Evolutionary conservation across 768 basidiomycete species (phyloP).

Genomic region (Coprinellus micaceus): DNA sequence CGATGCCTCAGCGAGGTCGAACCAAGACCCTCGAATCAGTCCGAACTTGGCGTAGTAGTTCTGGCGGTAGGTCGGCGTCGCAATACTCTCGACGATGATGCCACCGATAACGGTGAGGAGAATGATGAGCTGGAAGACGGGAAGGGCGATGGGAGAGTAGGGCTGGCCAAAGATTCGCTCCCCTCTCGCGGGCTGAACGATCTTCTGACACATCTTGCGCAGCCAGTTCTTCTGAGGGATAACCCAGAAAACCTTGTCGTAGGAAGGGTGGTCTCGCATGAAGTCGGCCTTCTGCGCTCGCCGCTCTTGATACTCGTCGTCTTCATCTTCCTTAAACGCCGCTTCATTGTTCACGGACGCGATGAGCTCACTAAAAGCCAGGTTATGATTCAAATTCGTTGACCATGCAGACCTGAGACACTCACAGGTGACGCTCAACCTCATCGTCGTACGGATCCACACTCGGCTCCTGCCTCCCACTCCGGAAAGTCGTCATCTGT

Average conservation of each 20-base stretch:
- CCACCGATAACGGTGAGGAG: slow-evolving; percentile 76
- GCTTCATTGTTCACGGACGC: slow-evolving; percentile 59
- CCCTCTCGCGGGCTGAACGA: slow-evolving; percentile 80
- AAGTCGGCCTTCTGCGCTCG: slow-evolving; percentile 81
- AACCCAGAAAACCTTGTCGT: slow-evolving; percentile 87
- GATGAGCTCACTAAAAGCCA: slow-evolving; percentile 56
- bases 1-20: slow-evolving; percentile 71
- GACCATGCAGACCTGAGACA: background rate
- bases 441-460: slow-evolving; percentile 48
- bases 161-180: slow-evolving; percentile 84
- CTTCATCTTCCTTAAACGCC: slow-evolving; percentile 45
- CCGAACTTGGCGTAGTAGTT: slow-evolving; percentile 63
- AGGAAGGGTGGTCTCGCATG: slow-evolving; percentile 83
- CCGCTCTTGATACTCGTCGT: slow-evolving; percentile 65
- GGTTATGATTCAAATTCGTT: slow-evolving; percentile 2
- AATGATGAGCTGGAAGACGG: slow-evolving; percentile 71
- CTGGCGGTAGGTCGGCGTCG: slow-evolving; percentile 81
- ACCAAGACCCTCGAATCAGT: slow-evolving; percentile 72
- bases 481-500: slow-evolving; percentile 55
- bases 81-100: slow-evolving; percentile 76
- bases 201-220: slow-evolving; percentile 73
- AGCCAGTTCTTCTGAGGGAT: slow-evolving; percentile 76
- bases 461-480: slow-evolving; percentile 31
- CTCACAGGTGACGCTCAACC: slow-evolving; percentile 72
- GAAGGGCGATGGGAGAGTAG: slow-evolving; percentile 59